Conservation (phyloP, 768 basidiomycete species). For the Auricularia cornea region DNA sequence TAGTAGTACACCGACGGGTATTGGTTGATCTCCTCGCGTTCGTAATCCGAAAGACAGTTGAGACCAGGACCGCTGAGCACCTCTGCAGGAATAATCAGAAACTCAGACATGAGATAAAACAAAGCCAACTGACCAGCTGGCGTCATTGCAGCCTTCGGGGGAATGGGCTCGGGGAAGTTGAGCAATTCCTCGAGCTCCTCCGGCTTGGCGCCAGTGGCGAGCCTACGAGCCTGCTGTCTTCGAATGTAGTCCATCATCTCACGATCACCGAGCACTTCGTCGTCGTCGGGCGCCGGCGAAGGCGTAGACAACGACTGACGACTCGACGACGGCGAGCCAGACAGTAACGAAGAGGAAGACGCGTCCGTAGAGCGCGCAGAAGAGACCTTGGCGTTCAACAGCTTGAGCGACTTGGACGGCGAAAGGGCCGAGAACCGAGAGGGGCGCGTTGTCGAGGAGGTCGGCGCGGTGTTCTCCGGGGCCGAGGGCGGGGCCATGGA, state of each 20-base stretch:
- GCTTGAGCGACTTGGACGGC: constrained; percentile 75
- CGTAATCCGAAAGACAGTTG: constrained; percentile 75
- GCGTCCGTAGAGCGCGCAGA: constrained; percentile 41
- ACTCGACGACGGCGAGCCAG: constrained; percentile 51
- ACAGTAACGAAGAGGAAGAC: constrained; percentile 36
- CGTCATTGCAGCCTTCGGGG: constrained; percentile 54
- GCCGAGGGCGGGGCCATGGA: constrained; percentile 27
- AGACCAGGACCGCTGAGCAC: constrained; percentile 58
- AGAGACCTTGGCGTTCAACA: constrained; percentile 71
- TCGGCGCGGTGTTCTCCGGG: background rate
- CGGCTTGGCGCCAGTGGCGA: constrained; percentile 74
- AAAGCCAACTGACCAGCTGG: constrained; percentile 53
- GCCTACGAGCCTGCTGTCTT: constrained; percentile 80
- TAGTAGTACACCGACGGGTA: constrained; percentile 76
- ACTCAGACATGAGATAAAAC: background rate
- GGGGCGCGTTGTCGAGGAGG: constrained; percentile 30
- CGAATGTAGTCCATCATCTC: constrained; percentile 95
- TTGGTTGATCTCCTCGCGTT: constrained; percentile 86
- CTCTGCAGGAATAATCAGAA: constrained; percentile 31
- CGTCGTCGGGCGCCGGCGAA: constrained; percentile 82
- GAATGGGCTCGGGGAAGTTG: constrained; percentile 85
- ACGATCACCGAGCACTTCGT: constrained; percentile 83
- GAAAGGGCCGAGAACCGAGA: constrained; percentile 76
- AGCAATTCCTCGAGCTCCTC: constrained; percentile 83
- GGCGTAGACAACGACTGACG: constrained; percentile 75